phyloP scores from a whole-genome alignment of 164 flowering plant species.

The Nymphaea thermarum region DNA sequence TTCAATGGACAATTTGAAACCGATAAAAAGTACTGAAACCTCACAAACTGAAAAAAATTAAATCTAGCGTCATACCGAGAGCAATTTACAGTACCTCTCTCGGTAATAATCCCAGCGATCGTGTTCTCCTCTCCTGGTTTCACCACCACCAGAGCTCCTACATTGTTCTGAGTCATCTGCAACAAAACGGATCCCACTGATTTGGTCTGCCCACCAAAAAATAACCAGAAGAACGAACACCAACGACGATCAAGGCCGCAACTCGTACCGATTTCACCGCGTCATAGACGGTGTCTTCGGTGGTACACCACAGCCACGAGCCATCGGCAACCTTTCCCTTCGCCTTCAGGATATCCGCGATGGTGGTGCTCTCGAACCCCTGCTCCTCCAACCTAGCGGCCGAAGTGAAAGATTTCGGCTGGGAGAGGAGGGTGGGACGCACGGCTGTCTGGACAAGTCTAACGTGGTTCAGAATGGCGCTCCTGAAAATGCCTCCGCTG shows the following conservation, averaged over 20 bases:
- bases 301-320: conserved; percentile 99
- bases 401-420: conserved; percentile 32
- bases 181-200: neutral
- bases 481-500: conserved; percentile 36
- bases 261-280: conserved; percentile 83
- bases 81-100: conserved; percentile 50
- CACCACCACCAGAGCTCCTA: conserved; percentile 95
- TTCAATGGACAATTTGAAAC: too few relatives aligned
- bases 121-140: conserved; percentile 79
- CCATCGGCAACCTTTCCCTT: conserved; percentile 95
- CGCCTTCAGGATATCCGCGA: conserved; percentile 54
- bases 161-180: conserved; percentile 55
- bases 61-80: too few relatives aligned
- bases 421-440: conserved; percentile 26
- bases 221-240: too few relatives aligned
- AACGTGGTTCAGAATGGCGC: conserved; percentile 43
- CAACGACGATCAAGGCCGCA: neutral
- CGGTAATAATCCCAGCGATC: conserved; percentile 93
- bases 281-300: conserved; percentile 81
- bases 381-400: conserved; percentile 79
- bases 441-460: conserved; percentile 30
- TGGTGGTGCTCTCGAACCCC: conserved; percentile 87
- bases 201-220: too few relatives aligned
- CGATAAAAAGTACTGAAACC: too few relatives aligned
- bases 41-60: too few relatives aligned